phyloP scores from a whole-genome alignment of 2,329 filamentous ascomycete species.

The Phyllosticta capitalensis region DNA sequence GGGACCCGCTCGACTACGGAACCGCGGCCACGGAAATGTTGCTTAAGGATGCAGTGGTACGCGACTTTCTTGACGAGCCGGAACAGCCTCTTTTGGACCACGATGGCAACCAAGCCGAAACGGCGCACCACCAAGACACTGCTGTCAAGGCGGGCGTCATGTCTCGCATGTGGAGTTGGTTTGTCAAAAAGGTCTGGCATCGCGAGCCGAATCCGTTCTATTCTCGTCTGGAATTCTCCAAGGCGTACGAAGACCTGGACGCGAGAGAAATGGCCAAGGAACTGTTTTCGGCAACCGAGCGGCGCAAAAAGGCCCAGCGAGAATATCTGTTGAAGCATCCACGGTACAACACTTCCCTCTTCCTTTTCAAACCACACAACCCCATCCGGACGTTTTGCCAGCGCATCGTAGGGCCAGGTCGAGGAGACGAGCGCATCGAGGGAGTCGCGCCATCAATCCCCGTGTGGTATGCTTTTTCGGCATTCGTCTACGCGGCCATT shows the following conservation, averaged over 20 bases:
- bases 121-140: slow-evolving; percentile 16
- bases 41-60: slow-evolving; percentile 88
- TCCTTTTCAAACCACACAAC: slow-evolving; percentile 72
- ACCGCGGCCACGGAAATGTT: slow-evolving; percentile 92
- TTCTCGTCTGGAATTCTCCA: slow-evolving; percentile 62
- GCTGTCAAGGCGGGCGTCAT: slow-evolving; percentile 48
- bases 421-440: slow-evolving; percentile 77
- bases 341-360: slow-evolving; percentile 85
- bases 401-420: slow-evolving; percentile 78
- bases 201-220: slow-evolving; percentile 93
- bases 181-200: slow-evolving; percentile 48
- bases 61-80: slow-evolving; percentile 81
- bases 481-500: slow-evolving; percentile 86
- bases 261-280: slow-evolving; percentile 83
- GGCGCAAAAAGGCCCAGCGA: slow-evolving; percentile 76
- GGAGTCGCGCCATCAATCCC: slow-evolving; percentile 81
- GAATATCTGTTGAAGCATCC: slow-evolving; percentile 84
- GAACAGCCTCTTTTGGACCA: slow-evolving; percentile 19
- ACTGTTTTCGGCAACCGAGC: slow-evolving; percentile 73
- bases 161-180: slow-evolving; percentile 51
- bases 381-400: slow-evolving; percentile 76
- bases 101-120: slow-evolving; percentile 13
- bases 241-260: slow-evolving; percentile 68
- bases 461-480: slow-evolving; percentile 88
- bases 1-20: slow-evolving; percentile 85